Evolutionary conservation across 176 grass and related monocot genomes (phyloP).

Genomic region (Zizania latifolia): DNA sequence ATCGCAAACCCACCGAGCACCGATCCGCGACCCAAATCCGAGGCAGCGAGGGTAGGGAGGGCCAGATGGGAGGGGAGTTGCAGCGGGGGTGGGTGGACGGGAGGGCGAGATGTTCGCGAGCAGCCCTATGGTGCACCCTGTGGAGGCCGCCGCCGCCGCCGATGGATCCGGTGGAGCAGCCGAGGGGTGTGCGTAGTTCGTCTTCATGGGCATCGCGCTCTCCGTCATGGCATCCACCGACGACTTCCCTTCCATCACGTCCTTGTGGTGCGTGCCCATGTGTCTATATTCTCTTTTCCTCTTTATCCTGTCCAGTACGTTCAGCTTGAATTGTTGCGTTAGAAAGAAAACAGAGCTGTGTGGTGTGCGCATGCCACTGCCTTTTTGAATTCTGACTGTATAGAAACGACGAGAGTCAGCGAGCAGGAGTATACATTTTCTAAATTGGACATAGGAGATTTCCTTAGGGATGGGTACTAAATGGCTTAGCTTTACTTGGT

Average conservation of each 20-base stretch:
- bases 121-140: conserved; percentile 79
- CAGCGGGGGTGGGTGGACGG: too few relatives aligned
- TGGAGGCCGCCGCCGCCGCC: conserved; percentile 83
- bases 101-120: conserved; percentile 60
- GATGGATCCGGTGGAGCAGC: conserved; percentile 53
- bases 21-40: not conserved
- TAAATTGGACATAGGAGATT: not conserved
- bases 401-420: too few relatives aligned
- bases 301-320: not conserved
- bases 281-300: not conserved
- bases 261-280: conserved; percentile 58
- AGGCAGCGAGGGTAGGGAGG: not conserved
- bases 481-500: not conserved
- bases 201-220: conserved; percentile 59
- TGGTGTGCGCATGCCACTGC: not conserved
- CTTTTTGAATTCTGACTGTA: not conserved
- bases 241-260: conserved; percentile 75
- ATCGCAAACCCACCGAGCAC: not conserved
- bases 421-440: too few relatives aligned
- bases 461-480: not conserved
- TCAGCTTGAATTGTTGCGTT: conserved; percentile 3
- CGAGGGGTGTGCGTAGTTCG: conserved; percentile 54
- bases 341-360: not conserved
- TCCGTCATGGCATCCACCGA: conserved; percentile 66
- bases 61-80: too few relatives aligned